Evolutionary conservation across 345 rosid genomes (phyloP).

Genomic region (Nasturtium officinale): DNA sequence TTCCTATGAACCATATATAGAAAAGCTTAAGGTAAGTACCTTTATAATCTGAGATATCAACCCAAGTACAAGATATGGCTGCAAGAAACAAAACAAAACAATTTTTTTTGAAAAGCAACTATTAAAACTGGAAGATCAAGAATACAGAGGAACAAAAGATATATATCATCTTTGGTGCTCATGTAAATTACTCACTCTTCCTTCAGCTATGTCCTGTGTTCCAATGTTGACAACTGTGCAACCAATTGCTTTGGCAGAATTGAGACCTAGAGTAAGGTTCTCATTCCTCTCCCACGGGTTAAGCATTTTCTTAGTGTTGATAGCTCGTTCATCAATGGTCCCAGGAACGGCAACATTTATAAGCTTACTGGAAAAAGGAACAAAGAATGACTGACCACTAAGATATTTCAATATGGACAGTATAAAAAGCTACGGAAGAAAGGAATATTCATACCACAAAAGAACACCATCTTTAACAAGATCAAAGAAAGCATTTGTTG

Average conservation of each 20-base stretch:
- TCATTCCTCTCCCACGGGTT: slow-evolving; percentile 99
- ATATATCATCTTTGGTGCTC: background rate
- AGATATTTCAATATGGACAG: background rate
- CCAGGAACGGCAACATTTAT: slow-evolving; percentile 98
- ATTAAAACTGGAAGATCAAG: slow-evolving; percentile 22
- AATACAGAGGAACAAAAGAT: slow-evolving; percentile 11
- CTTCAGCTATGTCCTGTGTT: slow-evolving; percentile 89
- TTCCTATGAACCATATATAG: background rate
- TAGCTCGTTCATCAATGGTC: slow-evolving; percentile 97
- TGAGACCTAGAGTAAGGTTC: slow-evolving; percentile 94
- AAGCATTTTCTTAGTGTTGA: slow-evolving; percentile 75
- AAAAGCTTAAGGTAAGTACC: slow-evolving; percentile 53
- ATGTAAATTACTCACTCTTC: slow-evolving; percentile 64
- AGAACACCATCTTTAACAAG: slow-evolving; percentile 91
- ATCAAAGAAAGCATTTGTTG: slow-evolving; percentile 81
- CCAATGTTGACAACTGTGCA: slow-evolving; percentile 99
- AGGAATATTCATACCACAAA: slow-evolving; percentile 61
- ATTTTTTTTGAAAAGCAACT: slow-evolving; percentile 6
- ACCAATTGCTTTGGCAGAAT: slow-evolving; percentile 98
- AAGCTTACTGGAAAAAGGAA: slow-evolving; percentile 75
- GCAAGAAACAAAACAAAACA: slow-evolving; percentile 21
- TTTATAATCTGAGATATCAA: slow-evolving; percentile 93
- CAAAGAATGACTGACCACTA: slow-evolving; percentile 24
- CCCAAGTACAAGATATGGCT: slow-evolving; percentile 98
- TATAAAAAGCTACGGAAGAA: background rate